These are phyloP conservation scores for Rhizophora mangle DNA, from an alignment of 345 rosid genomes.

Conservation along the genomic window DNA sequence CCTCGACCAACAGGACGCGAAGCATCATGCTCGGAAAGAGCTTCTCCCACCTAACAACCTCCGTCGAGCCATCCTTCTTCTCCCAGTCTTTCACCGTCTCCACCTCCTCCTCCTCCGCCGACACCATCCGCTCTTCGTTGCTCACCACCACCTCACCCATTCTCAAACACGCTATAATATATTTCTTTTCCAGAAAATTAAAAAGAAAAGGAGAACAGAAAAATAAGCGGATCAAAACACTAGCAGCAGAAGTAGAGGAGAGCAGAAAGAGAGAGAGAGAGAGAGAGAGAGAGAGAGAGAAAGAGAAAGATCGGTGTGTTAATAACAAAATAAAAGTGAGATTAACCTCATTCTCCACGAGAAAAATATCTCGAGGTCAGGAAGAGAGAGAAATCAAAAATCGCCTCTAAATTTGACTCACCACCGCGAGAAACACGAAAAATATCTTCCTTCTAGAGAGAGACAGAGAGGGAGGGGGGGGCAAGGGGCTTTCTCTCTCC, in stretches of 20 bases:
- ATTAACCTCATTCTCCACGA: slow-evolving; percentile 22
- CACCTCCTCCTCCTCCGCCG: slow-evolving; percentile 8
- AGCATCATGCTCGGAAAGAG: slow-evolving; percentile 53
- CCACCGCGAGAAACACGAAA: slow-evolving; percentile 38
- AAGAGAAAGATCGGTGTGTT: background rate
- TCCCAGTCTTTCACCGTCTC: slow-evolving; percentile 1
- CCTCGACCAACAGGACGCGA: slow-evolving; percentile 64
- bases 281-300: background rate
- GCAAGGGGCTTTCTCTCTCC: background rate
- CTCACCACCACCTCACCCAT: slow-evolving; percentile 51
- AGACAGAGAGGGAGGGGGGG: background rate
- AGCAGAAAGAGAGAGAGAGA: slow-evolving; percentile 2
- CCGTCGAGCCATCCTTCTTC: slow-evolving; percentile 39
- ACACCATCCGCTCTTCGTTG: slow-evolving; percentile 29
- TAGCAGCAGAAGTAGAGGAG: background rate
- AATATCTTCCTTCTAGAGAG: slow-evolving; percentile 33
- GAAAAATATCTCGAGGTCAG: slow-evolving; percentile 22
- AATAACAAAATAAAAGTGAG: background rate
- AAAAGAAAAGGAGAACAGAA: background rate
- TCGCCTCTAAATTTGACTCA: slow-evolving; percentile 28
- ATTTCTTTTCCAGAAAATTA: background rate
- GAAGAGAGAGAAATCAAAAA: slow-evolving; percentile 5
- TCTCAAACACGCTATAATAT: slow-evolving; percentile 23
- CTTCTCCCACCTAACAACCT: slow-evolving; percentile 57
- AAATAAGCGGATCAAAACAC: background rate